A percentile compares a stretch with the other conserved stretches of the same genome.
Conservation (phyloP, 2,329 filamentous ascomycete genomes). For the Epichloe coenophiala region DNA sequence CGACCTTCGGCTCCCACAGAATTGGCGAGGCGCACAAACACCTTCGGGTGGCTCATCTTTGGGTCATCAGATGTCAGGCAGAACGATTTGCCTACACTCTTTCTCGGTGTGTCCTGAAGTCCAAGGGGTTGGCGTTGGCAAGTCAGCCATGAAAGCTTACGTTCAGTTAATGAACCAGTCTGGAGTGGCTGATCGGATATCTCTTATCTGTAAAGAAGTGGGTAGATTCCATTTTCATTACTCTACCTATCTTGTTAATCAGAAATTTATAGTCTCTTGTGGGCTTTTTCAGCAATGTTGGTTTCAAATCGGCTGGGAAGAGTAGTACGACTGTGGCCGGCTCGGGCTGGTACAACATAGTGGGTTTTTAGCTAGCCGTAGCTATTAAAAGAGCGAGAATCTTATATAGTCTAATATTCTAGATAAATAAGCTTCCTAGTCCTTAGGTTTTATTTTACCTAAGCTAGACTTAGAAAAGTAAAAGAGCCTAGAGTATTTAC, state of each 20-base stretch:
- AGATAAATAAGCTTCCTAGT: constrained; percentile 2
- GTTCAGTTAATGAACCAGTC: constrained; percentile 56
- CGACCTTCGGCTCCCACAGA: constrained; percentile 59
- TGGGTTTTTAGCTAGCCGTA: constrained; percentile 22
- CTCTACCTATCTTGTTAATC: neutral
- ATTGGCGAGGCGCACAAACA: constrained; percentile 44
- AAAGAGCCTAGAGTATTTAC: neutral
- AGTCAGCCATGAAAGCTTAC: constrained; percentile 41
- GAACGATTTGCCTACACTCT: constrained; percentile 70
- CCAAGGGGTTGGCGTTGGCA: constrained; percentile 61
- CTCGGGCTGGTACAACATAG: constrained; percentile 74
- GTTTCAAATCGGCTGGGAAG: constrained; percentile 55
- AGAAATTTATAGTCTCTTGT: constrained; percentile 41
- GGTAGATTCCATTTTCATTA: neutral
- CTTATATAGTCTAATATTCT: neutral
- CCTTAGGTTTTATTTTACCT: neutral
- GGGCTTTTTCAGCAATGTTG: constrained; percentile 61
- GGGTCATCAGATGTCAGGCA: constrained; percentile 60
- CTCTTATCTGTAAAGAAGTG: constrained; percentile 55
- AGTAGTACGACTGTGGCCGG: constrained; percentile 63
- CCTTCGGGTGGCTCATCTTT: constrained; percentile 23
- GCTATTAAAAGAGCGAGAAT: neutral
- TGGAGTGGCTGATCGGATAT: constrained; percentile 56
- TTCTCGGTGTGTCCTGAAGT: constrained; percentile 66
- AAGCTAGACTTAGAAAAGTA: neutral